Conservation (phyloP, 305 asterid genomes). For the Plantago rigida region DNA sequence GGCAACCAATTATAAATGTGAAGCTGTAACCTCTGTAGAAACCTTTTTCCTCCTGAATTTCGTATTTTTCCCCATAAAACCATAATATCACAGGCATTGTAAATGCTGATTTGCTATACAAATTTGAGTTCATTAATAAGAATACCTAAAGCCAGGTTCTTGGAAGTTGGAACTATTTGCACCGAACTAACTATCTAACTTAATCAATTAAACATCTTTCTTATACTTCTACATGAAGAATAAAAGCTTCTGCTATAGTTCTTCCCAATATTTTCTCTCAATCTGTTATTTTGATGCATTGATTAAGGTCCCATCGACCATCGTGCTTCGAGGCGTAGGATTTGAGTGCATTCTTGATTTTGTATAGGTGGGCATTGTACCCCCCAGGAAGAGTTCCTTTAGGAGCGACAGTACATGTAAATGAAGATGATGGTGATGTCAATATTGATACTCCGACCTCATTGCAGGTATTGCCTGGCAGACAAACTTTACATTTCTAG, state of each 20-base stretch:
- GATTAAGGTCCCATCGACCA: constrained; percentile 10
- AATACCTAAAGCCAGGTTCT: not conserved
- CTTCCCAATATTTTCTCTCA: constrained; percentile 2
- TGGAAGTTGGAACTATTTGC: not conserved
- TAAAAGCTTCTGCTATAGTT: not conserved
- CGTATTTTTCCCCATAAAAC: not conserved
- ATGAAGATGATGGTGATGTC: constrained; percentile 97
- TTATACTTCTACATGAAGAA: not conserved
- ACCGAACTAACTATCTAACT: too few species aligned
- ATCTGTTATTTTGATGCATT: not conserved
- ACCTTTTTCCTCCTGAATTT: not conserved
- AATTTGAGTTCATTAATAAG: not conserved
- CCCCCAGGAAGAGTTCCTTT: constrained; percentile 96
- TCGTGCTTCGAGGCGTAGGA: constrained; percentile 16
- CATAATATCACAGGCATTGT: not conserved
- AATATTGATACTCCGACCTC: constrained; percentile 81
- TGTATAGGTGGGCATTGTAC: constrained; percentile 90
- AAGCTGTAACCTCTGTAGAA: too few species aligned
- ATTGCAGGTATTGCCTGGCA: constrained; percentile 55
- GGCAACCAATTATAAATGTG: too few species aligned
- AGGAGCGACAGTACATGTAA: constrained; percentile 93
- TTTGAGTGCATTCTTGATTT: constrained; percentile 24
- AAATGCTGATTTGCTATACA: not conserved
- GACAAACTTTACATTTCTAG: constrained; percentile 8
- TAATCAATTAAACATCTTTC: too few species aligned